Percentiles rank a stretch among this genome's conserved stretches.
These are phyloP conservation scores for Haplosporangium sp. DNA, from an alignment of 371 early-diverging fungal genomes.

Conservation along the genomic window DNA sequence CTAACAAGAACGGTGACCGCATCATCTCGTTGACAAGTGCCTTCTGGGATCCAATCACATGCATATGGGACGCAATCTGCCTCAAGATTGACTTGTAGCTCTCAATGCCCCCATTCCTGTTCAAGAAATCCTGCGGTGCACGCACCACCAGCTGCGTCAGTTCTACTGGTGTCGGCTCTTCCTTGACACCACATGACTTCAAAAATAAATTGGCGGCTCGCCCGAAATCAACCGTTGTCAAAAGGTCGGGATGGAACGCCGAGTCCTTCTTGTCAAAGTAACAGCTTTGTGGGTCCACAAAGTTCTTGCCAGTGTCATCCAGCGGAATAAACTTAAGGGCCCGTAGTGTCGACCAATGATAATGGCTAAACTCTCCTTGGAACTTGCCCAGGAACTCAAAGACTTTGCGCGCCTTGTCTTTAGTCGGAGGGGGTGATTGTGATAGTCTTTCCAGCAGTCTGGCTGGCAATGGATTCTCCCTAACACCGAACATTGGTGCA, in stretches of 20 bases:
- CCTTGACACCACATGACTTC: conserved; percentile 86
- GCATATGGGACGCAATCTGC: conserved; percentile 79
- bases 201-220: conserved; percentile 79
- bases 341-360: conserved; percentile 67
- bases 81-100: conserved; percentile 78
- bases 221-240: conserved; percentile 83
- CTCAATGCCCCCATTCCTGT: conserved; percentile 71
- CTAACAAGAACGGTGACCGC: conserved; percentile 66
- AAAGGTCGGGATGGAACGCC: conserved; percentile 65
- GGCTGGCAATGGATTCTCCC: conserved; percentile 67
- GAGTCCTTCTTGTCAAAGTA: conserved; percentile 69
- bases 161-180: conserved; percentile 85
- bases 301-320: conserved; percentile 41
- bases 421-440: conserved; percentile 57
- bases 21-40: conserved; percentile 71
- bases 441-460: conserved; percentile 61
- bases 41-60: conserved; percentile 59
- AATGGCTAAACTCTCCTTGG: conserved; percentile 64
- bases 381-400: conserved; percentile 81
- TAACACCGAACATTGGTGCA: conserved; percentile 78
- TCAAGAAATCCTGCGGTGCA: conserved; percentile 78
- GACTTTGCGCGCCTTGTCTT: conserved; percentile 59
- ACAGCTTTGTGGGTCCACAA: conserved; percentile 64
- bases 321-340: conserved; percentile 76
- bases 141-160: conserved; percentile 77